Percentiles rank a stretch among this genome's conserved stretches.
Evolutionary conservation across 2,329 filamentous ascomycete genomes (phyloP).

Genomic region (Pestalotiopsis sp.): DNA sequence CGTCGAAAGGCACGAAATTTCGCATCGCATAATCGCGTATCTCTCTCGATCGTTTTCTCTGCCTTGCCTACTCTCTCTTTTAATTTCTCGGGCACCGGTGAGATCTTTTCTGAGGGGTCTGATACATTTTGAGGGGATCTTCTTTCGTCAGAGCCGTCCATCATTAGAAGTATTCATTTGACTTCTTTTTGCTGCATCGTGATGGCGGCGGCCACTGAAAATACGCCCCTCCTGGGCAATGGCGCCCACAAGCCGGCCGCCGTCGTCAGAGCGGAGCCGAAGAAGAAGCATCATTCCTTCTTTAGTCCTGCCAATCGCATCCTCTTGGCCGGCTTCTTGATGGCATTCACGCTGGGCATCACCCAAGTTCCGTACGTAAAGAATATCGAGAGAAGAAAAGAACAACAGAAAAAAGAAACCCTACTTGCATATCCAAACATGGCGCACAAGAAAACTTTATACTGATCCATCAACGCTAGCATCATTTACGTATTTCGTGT

Average conservation of each 20-base stretch:
- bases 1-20: not conserved
- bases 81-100: not conserved
- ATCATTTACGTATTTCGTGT: slow-evolving; percentile 68
- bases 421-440: not conserved
- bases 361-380: slow-evolving; percentile 14
- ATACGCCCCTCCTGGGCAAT: slow-evolving; percentile 14
- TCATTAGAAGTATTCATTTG: not conserved
- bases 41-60: not conserved
- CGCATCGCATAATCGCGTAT: not conserved
- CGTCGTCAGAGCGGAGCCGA: not conserved
- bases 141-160: not conserved
- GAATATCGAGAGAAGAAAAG: no score
- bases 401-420: not conserved
- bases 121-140: not conserved
- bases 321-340: slow-evolving; percentile 11
- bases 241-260: not conserved
- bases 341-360: slow-evolving; percentile 13
- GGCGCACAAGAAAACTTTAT: not conserved
- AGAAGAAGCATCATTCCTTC: not conserved
- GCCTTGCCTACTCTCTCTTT: not conserved
- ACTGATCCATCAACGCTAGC: slow-evolving; percentile 23
- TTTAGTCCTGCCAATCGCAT: slow-evolving; percentile 10
- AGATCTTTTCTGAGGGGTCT: not conserved
- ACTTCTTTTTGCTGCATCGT: not conserved
- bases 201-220: slow-evolving; percentile 24